Evolutionary conservation across 768 basidiomycete species (phyloP).

Genomic region (Gymnopilus junonius): DNA sequence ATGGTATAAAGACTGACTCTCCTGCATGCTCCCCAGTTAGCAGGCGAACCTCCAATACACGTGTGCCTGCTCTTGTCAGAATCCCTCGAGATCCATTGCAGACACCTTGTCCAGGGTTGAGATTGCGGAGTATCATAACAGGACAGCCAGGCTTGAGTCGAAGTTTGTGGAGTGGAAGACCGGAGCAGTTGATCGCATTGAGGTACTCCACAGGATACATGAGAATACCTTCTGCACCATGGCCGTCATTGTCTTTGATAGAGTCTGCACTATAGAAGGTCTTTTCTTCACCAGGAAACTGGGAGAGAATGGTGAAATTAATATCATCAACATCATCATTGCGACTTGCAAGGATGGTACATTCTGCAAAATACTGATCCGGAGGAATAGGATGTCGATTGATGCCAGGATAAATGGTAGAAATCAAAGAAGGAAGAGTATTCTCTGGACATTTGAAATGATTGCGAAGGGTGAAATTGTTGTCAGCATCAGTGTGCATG

Average conservation of each 20-base stretch:
- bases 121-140: slow-evolving; percentile 36
- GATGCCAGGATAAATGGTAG: slow-evolving; percentile 1
- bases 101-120: slow-evolving; percentile 27
- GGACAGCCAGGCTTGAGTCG: too few species aligned
- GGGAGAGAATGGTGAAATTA: not conserved
- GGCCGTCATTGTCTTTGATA: too few species aligned
- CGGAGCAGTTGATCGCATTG: too few species aligned
- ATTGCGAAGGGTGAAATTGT: slow-evolving; percentile 39
- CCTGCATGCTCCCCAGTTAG: slow-evolving; percentile 42
- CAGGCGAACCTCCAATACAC: slow-evolving; percentile 35
- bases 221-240: too few species aligned
- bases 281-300: too few species aligned
- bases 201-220: too few species aligned
- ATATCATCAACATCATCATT: slow-evolving; percentile 44
- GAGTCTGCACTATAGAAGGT: too few species aligned
- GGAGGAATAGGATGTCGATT: not conserved
- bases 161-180: too few species aligned
- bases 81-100: slow-evolving; percentile 35
- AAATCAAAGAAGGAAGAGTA: not conserved
- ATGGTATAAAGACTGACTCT: slow-evolving; percentile 38
- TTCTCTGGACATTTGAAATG: not conserved
- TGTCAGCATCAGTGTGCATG: too few species aligned
- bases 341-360: slow-evolving; percentile 37
- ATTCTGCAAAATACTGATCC: slow-evolving; percentile 31
- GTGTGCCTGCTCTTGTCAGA: slow-evolving; percentile 12